These are phyloP conservation scores for Globisporangium orthogonon DNA, from an alignment of 352 stramenopile genomes.

Conservation along the genomic window DNA sequence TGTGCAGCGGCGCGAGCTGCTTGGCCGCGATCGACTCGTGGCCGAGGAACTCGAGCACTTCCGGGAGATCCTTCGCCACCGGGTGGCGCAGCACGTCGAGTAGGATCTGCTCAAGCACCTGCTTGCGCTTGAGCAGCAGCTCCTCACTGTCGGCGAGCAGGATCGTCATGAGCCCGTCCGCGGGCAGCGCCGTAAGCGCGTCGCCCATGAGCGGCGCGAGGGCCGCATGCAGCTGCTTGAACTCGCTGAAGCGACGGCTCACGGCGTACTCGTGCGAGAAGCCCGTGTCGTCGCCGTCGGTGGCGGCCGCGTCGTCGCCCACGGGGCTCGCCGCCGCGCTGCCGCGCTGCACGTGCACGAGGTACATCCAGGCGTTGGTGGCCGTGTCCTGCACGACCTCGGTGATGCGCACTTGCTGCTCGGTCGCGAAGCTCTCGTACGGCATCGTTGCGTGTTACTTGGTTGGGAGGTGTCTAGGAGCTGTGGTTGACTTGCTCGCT, in stretches of 20 bases:
- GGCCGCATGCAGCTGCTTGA: constrained; percentile 63
- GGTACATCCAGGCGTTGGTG: constrained; percentile 64
- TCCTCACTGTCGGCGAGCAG: constrained; percentile 66
- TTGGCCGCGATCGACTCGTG: constrained; percentile 44
- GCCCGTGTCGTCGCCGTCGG: constrained; percentile 14
- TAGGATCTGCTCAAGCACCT: constrained; percentile 48
- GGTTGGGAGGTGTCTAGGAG: background rate
- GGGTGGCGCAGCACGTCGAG: constrained; percentile 50
- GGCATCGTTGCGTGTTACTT: constrained; percentile 27
- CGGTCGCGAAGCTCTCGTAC: constrained; percentile 73
- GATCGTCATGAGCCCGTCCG: constrained; percentile 71
- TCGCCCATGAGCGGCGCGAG: constrained; percentile 52
- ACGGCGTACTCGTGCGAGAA: constrained; percentile 65
- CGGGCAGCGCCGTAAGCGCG: constrained; percentile 45
- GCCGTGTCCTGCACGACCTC: constrained; percentile 60
- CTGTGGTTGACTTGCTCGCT: background rate
- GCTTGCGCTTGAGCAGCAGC: constrained; percentile 52
- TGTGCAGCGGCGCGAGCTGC: constrained; percentile 35
- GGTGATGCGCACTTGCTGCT: constrained; percentile 57
- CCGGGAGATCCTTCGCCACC: constrained; percentile 53
- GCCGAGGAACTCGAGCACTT: constrained; percentile 60
- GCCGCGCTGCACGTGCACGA: constrained; percentile 56
- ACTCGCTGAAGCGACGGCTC: constrained; percentile 65
- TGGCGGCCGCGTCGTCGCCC: constrained; percentile 12
- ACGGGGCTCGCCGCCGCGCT: constrained; percentile 17